Evolutionary conservation across 75 land plant species (phyloP).

Genomic region (Isoetes taiwanensis): DNA sequence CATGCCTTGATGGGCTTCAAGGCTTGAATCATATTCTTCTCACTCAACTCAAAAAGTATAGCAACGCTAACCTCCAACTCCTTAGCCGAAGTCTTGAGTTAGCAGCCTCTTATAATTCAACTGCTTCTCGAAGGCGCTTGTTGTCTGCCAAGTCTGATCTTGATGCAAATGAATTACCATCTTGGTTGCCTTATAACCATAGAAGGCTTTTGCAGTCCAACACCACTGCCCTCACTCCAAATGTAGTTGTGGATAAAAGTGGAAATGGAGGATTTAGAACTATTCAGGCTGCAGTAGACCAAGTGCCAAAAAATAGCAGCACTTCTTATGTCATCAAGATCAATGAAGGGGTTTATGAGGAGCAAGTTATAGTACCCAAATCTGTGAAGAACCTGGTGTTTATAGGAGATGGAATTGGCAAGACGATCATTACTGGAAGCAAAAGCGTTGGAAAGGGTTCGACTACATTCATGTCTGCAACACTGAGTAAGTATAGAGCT

Average conservation of each 20-base stretch:
- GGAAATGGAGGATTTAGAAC: neutral
- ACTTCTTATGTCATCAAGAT: neutral
- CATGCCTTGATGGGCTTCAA: too few species aligned
- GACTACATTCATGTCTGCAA: neutral
- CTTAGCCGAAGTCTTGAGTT: too few species aligned
- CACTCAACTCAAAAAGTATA: too few species aligned
- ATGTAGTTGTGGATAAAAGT: neutral
- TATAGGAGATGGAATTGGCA: neutral
- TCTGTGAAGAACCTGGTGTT: neutral
- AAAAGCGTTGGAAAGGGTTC: neutral
- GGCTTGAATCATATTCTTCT: too few species aligned
- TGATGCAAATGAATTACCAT: too few species aligned
- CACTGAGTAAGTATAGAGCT: slow-evolving; percentile 1
- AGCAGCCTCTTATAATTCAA: too few species aligned
- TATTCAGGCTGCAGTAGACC: neutral
- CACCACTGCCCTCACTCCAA: too few species aligned
- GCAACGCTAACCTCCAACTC: too few species aligned
- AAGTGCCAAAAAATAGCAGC: neutral
- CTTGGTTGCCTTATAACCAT: too few species aligned
- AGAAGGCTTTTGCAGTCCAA: too few species aligned
- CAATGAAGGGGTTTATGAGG: slow-evolving; percentile 3
- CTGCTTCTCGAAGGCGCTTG: too few species aligned
- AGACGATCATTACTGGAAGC: neutral
- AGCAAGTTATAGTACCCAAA: neutral
- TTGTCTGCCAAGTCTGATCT: too few species aligned